A percentile compares a stretch with the other conserved stretches of the same genome.
Conservation (phyloP, 257 asterid species). For the Cordia subcordata region DNA sequence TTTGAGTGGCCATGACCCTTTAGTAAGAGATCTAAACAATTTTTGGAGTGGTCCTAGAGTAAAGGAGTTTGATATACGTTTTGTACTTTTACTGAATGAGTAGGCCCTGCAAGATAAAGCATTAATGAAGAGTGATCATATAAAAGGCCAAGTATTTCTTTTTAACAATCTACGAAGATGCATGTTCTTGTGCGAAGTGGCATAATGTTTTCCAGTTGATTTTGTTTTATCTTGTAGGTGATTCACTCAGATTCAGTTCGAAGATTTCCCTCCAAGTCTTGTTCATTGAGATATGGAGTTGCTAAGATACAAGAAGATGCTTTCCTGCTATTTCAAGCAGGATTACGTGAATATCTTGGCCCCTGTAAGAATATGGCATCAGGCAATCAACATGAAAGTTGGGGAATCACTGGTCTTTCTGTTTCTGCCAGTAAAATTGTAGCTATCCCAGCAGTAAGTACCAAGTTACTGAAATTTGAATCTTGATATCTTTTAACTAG, state of each 20-base stretch:
- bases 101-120: too few relatives aligned
- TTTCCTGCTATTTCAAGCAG: constrained; percentile 69
- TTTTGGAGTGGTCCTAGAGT: too few relatives aligned
- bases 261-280: constrained; percentile 87
- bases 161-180: not conserved
- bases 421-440: constrained; percentile 84
- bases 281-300: constrained; percentile 77
- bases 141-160: too few relatives aligned
- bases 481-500: not conserved
- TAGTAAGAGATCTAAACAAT: too few relatives aligned
- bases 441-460: constrained; percentile 69
- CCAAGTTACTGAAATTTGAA: constrained; percentile 8
- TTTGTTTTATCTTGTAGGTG: constrained; percentile 35
- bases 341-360: constrained; percentile 78
- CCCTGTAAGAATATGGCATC: constrained; percentile 29
- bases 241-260: constrained; percentile 60
- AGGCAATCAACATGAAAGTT: constrained; percentile 43
- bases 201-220: not conserved
- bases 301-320: constrained; percentile 91
- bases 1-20: too few relatives aligned
- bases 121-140: too few relatives aligned
- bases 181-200: not conserved
- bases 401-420: constrained; percentile 92
- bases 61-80: too few relatives aligned
- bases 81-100: too few relatives aligned